Base-by-base conservation (phyloP, 2,329 filamentous ascomycete species). In the Fonsecaea nubica region DNA sequence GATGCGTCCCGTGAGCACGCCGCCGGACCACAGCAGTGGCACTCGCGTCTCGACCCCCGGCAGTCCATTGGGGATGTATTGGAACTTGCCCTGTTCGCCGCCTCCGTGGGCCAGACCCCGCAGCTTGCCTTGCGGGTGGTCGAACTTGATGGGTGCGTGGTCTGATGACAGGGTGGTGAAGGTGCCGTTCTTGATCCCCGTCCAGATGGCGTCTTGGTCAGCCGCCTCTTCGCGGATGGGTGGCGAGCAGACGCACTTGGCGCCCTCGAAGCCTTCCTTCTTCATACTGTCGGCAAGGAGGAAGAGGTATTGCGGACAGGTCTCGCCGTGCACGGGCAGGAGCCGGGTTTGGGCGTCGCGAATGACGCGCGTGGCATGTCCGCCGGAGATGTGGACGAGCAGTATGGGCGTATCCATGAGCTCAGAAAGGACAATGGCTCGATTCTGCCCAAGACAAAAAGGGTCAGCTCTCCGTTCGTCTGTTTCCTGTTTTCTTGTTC, bases 271-370 rank as follows among this genome's bases (percentile, higher is more conserved):
- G 4, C 77, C 76, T 74, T 60, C 53, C 30, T 64, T 59, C 12
- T 40, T 63, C 12, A 85, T 75, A 53, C 80, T 77, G 4, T 80
- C 76, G 18, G 81, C 79, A 1, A 82, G 82, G 9, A 87, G 76
- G 67, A 84, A 84, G 15, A 87, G 78, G 68, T 87, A 87, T 62
- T 87, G 85, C 2, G 85, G 85, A 72, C 85, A 87, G 1, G 85
- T 87, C 74, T 87, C 84, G 0, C 82, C 85, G 68, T 84, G 82
- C n/a, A 87, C 78, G 0, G 85, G 84, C n/a, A 85, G 76, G 0
- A 82, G 79, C 3, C 78, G 73, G 12, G 80, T 80, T 71, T 87
- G 84, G 0, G 85, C 84, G 15, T 78, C 74, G 36, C 82, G 79
- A 59, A 86, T 82, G 67, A 83, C 80, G 7, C 76, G 73, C 12